These are phyloP conservation scores for Rhodotorula paludigena DNA, from an alignment of 768 basidiomycete species.

Conservation along the genomic window DNA sequence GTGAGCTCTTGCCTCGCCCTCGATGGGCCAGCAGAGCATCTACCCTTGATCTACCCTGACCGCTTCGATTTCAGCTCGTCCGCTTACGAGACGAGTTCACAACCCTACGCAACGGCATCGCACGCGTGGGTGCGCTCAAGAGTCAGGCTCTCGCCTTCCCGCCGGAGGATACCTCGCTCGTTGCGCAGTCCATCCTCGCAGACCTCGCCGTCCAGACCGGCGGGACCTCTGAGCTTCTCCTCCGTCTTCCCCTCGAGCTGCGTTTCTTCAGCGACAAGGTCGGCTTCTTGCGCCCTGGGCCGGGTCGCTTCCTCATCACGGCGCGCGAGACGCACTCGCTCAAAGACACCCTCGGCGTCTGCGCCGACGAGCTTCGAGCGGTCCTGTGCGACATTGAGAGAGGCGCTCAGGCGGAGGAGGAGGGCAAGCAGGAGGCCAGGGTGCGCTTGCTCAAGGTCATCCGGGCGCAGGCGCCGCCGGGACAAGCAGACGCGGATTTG, in stretches of 20 bases:
- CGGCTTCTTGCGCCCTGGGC: conserved; percentile 3
- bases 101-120: not conserved
- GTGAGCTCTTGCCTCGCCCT: not conserved
- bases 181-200: not conserved
- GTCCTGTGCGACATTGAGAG: not conserved
- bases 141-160: not conserved
- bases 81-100: conserved; percentile 8
- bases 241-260: not conserved
- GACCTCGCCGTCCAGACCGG: conserved; percentile 3
- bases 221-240: not conserved
- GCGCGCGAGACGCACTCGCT: not conserved
- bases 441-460: conserved; percentile 18
- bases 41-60: not conserved
- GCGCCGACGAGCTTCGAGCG: not conserved
- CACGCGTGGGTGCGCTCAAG: not conserved
- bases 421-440: conserved; percentile 5
- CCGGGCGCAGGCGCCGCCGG: not conserved
- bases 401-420: not conserved
- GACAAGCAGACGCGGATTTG: not conserved
- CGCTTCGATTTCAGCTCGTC: not conserved
- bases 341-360: not conserved
- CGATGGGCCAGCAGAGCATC: too few species aligned
- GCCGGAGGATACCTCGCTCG: not conserved
- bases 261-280: not conserved
- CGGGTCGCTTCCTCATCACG: conserved; percentile 17